These are phyloP conservation scores for Salicornia ramosissima DNA, from an alignment of 148 eudicot species.

Conservation along the genomic window DNA sequence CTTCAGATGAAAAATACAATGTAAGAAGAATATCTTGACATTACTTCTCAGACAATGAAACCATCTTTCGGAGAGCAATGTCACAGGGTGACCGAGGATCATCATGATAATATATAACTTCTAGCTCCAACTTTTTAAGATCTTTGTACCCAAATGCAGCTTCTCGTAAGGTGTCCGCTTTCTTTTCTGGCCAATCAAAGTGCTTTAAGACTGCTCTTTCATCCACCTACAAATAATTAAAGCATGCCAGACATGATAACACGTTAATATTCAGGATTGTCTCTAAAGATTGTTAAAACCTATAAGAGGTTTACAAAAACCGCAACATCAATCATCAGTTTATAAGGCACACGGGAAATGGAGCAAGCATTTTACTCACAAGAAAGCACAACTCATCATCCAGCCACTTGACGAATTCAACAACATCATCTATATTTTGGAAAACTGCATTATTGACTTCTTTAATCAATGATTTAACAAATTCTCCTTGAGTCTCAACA, in stretches of 20 bases:
- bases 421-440: slow-evolving; percentile 65
- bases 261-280: background rate
- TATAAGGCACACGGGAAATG: no score
- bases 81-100: slow-evolving; percentile 64
- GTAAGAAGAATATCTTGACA: slow-evolving; percentile 1
- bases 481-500: slow-evolving; percentile 88
- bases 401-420: slow-evolving; percentile 88
- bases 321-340: no score
- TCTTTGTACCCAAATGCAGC: slow-evolving; percentile 80
- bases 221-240: slow-evolving; percentile 48
- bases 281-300: background rate
- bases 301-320: background rate
- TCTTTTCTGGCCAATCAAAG: slow-evolving; percentile 88
- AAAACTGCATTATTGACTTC: slow-evolving; percentile 68
- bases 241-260: background rate
- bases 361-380: slow-evolving; percentile 38
- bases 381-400: slow-evolving; percentile 88
- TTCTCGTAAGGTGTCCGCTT: slow-evolving; percentile 75
- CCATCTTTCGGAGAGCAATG: slow-evolving; percentile 68
- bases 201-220: slow-evolving; percentile 88
- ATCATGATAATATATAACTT: slow-evolving; percentile 49
- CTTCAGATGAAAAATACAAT: background rate
- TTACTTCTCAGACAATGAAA: slow-evolving; percentile 69
- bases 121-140: slow-evolving; percentile 62
- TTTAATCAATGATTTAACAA: slow-evolving; percentile 61